Conservation (phyloP, 2,329 filamentous ascomycete species). For the Exophiala bonariae region DNA sequence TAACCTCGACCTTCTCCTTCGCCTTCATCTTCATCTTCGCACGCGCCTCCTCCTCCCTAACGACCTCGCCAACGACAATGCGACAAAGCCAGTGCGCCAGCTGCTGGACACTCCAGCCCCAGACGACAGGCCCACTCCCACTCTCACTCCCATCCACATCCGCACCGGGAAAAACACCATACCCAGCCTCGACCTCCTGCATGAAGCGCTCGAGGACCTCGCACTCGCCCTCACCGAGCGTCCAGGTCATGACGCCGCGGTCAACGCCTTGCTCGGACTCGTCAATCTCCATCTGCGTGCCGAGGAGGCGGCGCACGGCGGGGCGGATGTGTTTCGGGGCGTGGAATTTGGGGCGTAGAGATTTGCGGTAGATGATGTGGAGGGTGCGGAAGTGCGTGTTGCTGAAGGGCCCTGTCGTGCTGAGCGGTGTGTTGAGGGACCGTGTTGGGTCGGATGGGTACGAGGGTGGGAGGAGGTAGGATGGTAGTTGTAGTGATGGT, state of each 20-base stretch:
- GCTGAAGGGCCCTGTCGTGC: constrained; percentile 23
- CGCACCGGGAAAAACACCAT: constrained; percentile 13
- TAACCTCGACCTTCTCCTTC: background rate
- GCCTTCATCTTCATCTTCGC: constrained; percentile 18
- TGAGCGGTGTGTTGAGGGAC: constrained; percentile 11
- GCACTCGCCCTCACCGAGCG: constrained; percentile 17
- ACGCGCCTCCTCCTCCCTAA: constrained; percentile 41
- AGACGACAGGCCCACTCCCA: constrained; percentile 37
- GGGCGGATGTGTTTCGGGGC: constrained; percentile 19
- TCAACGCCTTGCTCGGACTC: constrained; percentile 20
- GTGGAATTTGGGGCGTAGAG: constrained; percentile 26
- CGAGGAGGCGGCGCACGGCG: constrained; percentile 12
- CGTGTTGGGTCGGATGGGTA: constrained; percentile 26
- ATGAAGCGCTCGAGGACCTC: constrained; percentile 32
- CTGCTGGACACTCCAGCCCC: constrained; percentile 46
- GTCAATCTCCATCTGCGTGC: constrained; percentile 67
- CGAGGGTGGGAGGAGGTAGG: constrained; percentile 28
- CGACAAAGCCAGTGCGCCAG: constrained; percentile 45
- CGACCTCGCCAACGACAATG: constrained; percentile 48
- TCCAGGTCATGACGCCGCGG: constrained; percentile 21
- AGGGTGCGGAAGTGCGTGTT: constrained; percentile 29
- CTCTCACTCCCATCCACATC: constrained; percentile 10
- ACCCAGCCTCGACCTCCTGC: constrained; percentile 23
- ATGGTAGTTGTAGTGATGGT: constrained; percentile 12
- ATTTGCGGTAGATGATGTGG: constrained; percentile 29